Percentiles rank a stretch among this genome's conserved stretches.
phyloP scores from a whole-genome alignment of 1,284 basidiomycete genomes.

The Apiotrichum montevideense region DNA sequence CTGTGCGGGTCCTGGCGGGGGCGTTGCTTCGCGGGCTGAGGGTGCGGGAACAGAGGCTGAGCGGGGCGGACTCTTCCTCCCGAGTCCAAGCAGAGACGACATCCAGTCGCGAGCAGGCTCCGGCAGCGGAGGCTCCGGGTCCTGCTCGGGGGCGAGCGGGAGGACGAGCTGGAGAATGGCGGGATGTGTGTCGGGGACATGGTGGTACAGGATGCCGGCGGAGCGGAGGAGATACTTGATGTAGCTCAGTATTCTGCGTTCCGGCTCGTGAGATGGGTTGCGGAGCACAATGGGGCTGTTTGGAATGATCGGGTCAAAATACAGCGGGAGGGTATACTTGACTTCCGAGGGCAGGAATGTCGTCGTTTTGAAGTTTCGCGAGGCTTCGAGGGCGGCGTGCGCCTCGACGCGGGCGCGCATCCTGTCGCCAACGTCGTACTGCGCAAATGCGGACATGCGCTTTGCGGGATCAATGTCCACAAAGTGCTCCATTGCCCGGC shows the following conservation, averaged over 20 bases:
- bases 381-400: slow-evolving; percentile 10
- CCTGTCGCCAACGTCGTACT: slow-evolving; percentile 36
- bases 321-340: slow-evolving; percentile 49
- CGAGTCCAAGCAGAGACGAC: slow-evolving; percentile 14
- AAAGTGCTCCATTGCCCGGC: slow-evolving; percentile 47
- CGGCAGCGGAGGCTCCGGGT: neutral
- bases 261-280: slow-evolving; percentile 42
- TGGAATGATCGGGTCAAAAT: slow-evolving; percentile 17
- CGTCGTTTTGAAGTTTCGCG: slow-evolving; percentile 50
- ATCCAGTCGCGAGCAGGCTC: slow-evolving; percentile 9
- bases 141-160: slow-evolving; percentile 14
- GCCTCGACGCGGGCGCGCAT: slow-evolving; percentile 22
- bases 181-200: slow-evolving; percentile 22
- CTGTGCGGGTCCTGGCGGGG: slow-evolving; percentile 1
- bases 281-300: slow-evolving; percentile 30
- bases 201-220: slow-evolving; percentile 53
- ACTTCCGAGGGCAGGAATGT: slow-evolving; percentile 49
- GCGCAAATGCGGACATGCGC: slow-evolving; percentile 49
- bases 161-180: slow-evolving; percentile 33
- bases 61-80: slow-evolving; percentile 12
- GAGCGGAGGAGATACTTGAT: slow-evolving; percentile 52
- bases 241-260: slow-evolving; percentile 44
- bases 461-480: slow-evolving; percentile 49
- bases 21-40: neutral
- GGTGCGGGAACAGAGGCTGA: slow-evolving; percentile 24